phyloP scores from a whole-genome alignment of 2,329 filamentous ascomycete genomes.

The Botrytis cinerea region DNA sequence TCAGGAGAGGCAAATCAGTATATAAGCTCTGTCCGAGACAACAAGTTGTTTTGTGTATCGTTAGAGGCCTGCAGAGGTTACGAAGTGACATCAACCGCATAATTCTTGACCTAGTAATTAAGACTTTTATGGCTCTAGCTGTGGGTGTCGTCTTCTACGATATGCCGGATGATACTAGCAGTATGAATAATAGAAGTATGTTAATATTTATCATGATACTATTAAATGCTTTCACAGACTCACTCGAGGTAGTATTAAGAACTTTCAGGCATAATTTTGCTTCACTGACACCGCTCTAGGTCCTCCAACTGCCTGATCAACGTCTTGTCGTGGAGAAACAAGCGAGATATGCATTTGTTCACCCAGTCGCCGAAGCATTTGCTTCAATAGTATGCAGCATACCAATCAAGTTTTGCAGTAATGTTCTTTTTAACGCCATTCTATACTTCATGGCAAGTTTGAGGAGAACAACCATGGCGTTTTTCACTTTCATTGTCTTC shows the following conservation, averaged over 20 bases:
- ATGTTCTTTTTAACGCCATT: constrained; percentile 72
- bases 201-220: constrained; percentile 69
- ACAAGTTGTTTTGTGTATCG: constrained; percentile 80
- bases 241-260: constrained; percentile 49
- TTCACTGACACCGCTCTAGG: constrained; percentile 47
- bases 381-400: constrained; percentile 84
- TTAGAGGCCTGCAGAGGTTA: constrained; percentile 77
- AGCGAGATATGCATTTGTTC: constrained; percentile 81
- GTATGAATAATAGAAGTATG: constrained; percentile 63
- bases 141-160: constrained; percentile 65
- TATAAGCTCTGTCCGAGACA: constrained; percentile 77
- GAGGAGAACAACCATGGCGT: constrained; percentile 69
- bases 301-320: constrained; percentile 77
- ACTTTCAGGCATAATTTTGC: not conserved
- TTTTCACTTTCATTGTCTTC: constrained; percentile 71
- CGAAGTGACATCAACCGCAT: constrained; percentile 71
- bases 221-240: constrained; percentile 63
- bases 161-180: constrained; percentile 52
- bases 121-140: constrained; percentile 57
- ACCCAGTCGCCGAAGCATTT: constrained; percentile 86
- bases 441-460: constrained; percentile 89
- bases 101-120: constrained; percentile 47
- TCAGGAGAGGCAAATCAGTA: constrained; percentile 65
- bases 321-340: constrained; percentile 93
- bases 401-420: constrained; percentile 69